Base-by-base conservation (phyloP, 352 stramenopile species). In the Thalassiosira exigua region DNA sequence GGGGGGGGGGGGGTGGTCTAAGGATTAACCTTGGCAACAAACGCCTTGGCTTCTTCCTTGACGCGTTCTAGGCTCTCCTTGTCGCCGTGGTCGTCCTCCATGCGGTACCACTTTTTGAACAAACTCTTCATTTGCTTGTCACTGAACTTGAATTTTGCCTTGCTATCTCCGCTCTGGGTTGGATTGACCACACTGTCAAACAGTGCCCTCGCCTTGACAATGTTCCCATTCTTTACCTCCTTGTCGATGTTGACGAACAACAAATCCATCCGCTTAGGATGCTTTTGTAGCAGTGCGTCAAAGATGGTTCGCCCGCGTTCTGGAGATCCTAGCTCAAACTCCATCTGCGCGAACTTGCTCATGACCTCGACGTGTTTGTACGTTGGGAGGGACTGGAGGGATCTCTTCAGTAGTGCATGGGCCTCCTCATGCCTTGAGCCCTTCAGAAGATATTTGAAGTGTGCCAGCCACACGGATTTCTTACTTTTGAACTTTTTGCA, bases 41-140 rank as follows among this genome's bases (percentile, higher is more conserved):
- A 99, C 61, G 93, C 85, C 84, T 95, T 95, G n/a, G 96, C 96
- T 71, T 97, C 88, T 73, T 97, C 90, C 90, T 98, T 98, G 54
- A 98, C 96, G 69, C 93, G 88, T 64, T 96, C 92, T 67, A 96
- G 92, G 54, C 82, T 92, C 7, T 91, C 86, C 56, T 93, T 91
- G 61, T 96, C 91, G 41, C 96, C 96, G 79, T 98, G 92, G 9
- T 94, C 90, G 73, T 98, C 93, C 89, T 99, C 96, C 62, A 98
- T 96, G 24, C 91, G 81, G 69, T 98, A 91, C 87, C 93, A 98
- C 82, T 98, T 98, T 81, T 98, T 98, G 90, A 99, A 99, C 67
- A 98, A 76, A 70, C 96, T 97, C 87, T 98, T 98, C 96, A 99
- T 98, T 92, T 98, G 97, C 82, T 98, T 98, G 69, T 97, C 92